Evolutionary conservation across 352 stramenopile genomes (phyloP).

Genomic region (Pythium grandisporangium): DNA sequence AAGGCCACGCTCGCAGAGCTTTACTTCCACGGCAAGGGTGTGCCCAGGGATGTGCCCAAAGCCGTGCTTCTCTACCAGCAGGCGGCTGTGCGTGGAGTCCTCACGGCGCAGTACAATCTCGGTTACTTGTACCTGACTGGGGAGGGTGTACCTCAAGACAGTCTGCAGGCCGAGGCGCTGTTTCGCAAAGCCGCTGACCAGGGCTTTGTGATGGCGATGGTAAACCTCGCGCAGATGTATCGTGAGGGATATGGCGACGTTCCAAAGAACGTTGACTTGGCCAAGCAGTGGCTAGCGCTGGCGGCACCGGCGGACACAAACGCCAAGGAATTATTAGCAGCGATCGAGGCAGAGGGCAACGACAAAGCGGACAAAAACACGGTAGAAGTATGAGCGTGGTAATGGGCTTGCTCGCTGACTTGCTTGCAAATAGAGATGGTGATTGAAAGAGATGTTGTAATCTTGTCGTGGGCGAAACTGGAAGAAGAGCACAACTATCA

Average conservation of each 20-base stretch:
- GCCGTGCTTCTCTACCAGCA: conserved; percentile 66
- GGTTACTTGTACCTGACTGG: conserved; percentile 63
- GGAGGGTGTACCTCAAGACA: conserved; percentile 42
- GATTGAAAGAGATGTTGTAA: too few relatives aligned
- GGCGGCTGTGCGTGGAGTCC: conserved; percentile 41
- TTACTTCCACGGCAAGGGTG: conserved; percentile 55
- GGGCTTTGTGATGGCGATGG: conserved; percentile 82
- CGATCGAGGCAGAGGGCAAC: conserved; percentile 10
- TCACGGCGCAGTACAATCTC: conserved; percentile 73
- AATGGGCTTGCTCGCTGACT: too few relatives aligned
- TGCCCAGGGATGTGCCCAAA: conserved; percentile 35
- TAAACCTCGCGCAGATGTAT: conserved; percentile 84
- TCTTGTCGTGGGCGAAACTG: too few relatives aligned
- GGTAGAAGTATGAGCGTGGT: too few relatives aligned
- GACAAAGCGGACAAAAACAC: neutral
- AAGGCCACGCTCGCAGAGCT: conserved; percentile 67
- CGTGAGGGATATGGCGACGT: conserved; percentile 56
- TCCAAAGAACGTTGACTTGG: conserved; percentile 44
- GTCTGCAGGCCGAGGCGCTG: conserved; percentile 54
- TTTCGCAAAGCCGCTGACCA: conserved; percentile 70
- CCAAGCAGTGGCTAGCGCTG: conserved; percentile 68
- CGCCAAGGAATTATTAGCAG: conserved; percentile 63
- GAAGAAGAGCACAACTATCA: too few relatives aligned
- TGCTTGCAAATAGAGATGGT: too few relatives aligned
- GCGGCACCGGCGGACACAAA: conserved; percentile 66